Base-by-base conservation (phyloP, 148 eudicot genomes). In the Beta vulgaris region DNA sequence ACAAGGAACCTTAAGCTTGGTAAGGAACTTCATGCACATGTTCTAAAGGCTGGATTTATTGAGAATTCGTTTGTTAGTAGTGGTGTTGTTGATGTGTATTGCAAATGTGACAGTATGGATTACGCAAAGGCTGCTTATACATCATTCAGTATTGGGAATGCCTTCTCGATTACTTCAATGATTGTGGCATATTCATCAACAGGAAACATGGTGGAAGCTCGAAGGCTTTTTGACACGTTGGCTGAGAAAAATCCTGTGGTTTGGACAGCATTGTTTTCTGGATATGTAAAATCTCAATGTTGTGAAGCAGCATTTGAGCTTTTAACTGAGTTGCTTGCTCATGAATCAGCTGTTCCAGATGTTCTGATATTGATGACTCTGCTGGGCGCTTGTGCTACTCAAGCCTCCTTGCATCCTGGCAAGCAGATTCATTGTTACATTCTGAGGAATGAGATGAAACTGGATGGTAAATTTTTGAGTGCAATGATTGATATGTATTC, bases 401-500 rank as follows among this genome's bases (percentile, higher is more conserved):
- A 78, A 72, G 93, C 95, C 10, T 82, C 83, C 21, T 73, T 91
- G 64, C 85, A 86, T 76, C 88, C 83, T 25, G 97, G 98, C 43
- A 88, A 90, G 78, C 90, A 94, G 82, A 79, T 89, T 59, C 97
- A 92, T 83, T 84, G 86, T 71, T 94, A 87, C 62, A 25, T 86
- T 21, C 54, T 87, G 60, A 78, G 97, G 48, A 80, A 23, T 58
- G 83, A 84, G 74, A 72, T 84, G 28, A 54, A 78, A 66, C 61
- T 76, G 78, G 91, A 94, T 61, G 82, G 76, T 74, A 91, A 88
- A 68, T 48, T 91, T 73, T 46, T 74, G 29, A 88, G 88, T 75
- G 74, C 98, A 29, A 73, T 85, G 59, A 80, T 90, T 39, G 98
- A 91, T 81, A 94, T 90, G 97, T 90, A 94, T 75, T 85, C 96